These are phyloP conservation scores for Helicocarpus griseus DNA, from an alignment of 2,329 filamentous ascomycete genomes.

Conservation along the genomic window DNA sequence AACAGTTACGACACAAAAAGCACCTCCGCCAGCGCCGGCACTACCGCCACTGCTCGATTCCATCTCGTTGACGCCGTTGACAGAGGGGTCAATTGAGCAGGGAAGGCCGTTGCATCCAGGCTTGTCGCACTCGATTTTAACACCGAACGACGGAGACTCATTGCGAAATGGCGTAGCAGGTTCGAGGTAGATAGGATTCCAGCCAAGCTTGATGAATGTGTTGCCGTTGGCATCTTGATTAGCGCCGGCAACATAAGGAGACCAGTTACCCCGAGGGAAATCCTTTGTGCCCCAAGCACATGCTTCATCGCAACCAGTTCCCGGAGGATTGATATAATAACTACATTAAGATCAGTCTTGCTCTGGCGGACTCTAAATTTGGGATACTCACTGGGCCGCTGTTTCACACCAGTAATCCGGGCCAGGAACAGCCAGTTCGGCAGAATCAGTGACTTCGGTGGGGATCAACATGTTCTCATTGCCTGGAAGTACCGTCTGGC, in stretches of 20 bases:
- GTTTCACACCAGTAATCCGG: constrained; percentile 61
- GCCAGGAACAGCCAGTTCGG: constrained; percentile 61
- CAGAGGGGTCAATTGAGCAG: constrained; percentile 58
- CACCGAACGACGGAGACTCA: constrained; percentile 54
- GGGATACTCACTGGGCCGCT: constrained; percentile 57
- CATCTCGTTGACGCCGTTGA: constrained; percentile 49
- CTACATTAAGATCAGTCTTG: constrained; percentile 31
- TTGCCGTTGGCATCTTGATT: constrained; percentile 56
- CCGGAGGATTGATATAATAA: constrained; percentile 71
- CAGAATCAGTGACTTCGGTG: constrained; percentile 50
- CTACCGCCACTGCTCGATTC: constrained; percentile 48
- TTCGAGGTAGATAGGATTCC: constrained; percentile 65
- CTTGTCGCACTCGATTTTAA: constrained; percentile 60
- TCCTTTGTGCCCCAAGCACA: constrained; percentile 62
- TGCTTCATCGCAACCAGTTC: constrained; percentile 47
- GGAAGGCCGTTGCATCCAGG: constrained; percentile 62
- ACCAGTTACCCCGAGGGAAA: constrained; percentile 64
- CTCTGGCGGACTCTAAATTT: not conserved
- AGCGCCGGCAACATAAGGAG: constrained; percentile 64
- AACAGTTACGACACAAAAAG: constrained; percentile 70
- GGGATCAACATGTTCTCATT: constrained; percentile 77
- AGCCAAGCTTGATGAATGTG: constrained; percentile 66
- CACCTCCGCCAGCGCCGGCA: constrained; percentile 57
- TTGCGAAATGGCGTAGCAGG: constrained; percentile 42
- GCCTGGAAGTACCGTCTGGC: constrained; percentile 69